Evolutionary conservation across 2,329 filamentous ascomycete genomes (phyloP).

Genomic region (Aureobasidium sp.): DNA sequence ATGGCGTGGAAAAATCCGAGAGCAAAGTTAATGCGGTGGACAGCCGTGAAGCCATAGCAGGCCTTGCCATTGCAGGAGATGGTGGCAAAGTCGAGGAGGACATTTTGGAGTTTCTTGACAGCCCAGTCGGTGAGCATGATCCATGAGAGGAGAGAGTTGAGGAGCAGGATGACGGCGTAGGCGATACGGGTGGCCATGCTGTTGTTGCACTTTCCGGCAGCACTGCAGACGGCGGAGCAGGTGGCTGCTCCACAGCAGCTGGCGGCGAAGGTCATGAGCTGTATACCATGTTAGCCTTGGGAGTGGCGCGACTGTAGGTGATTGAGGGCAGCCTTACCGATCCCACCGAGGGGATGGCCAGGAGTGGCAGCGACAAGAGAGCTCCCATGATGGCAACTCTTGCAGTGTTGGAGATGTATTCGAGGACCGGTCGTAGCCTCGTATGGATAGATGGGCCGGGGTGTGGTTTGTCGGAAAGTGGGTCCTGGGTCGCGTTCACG

Average conservation of each 20-base stretch:
- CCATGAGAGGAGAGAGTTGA: slow-evolving; percentile 97
- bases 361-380: slow-evolving; percentile 76
- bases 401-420: neutral
- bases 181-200: slow-evolving; percentile 96
- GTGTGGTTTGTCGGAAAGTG: neutral
- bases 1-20: slow-evolving; percentile 89
- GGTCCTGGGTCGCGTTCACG: neutral
- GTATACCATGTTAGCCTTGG: slow-evolving; percentile 34
- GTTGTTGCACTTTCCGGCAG: slow-evolving; percentile 94
- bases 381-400: slow-evolving; percentile 62
- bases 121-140: slow-evolving; percentile 99
- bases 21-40: slow-evolving; percentile 96
- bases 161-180: slow-evolving; percentile 69
- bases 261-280: slow-evolving; percentile 62
- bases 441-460: neutral
- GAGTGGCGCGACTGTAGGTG: slow-evolving; percentile 12
- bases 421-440: neutral
- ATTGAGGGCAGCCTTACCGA: slow-evolving; percentile 53
- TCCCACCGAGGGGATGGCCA: slow-evolving; percentile 78
- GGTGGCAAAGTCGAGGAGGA: slow-evolving; percentile 92
- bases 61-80: slow-evolving; percentile 85
- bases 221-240: slow-evolving; percentile 89
- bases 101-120: slow-evolving; percentile 84
- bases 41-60: slow-evolving; percentile 92
- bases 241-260: slow-evolving; percentile 97